phyloP scores from a whole-genome alignment of 371 early-diverging fungal genomes.

The Mucor sp. region DNA sequence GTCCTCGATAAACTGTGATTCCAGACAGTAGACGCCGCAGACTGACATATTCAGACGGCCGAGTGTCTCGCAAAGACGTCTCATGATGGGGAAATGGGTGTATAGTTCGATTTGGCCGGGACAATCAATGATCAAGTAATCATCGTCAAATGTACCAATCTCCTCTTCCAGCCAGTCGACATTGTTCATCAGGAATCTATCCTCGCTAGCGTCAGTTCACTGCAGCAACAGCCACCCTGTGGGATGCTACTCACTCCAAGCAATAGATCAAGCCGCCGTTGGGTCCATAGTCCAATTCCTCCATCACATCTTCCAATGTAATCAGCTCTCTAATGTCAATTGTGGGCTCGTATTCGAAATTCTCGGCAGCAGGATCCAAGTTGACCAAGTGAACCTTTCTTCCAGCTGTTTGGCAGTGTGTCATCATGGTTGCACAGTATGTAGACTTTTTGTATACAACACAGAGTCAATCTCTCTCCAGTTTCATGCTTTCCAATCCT shows the following conservation, averaged over 20 bases:
- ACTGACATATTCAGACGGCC: constrained; percentile 70
- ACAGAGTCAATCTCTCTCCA: background rate
- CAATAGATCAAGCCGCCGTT: constrained; percentile 99
- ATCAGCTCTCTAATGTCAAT: constrained; percentile 96
- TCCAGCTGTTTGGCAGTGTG: constrained; percentile 83
- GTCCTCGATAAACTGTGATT: constrained; percentile 94
- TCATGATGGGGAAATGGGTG: constrained; percentile 97
- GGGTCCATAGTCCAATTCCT: constrained; percentile 96
- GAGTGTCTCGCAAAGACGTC: constrained; percentile 74
- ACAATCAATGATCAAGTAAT: constrained; percentile 97
- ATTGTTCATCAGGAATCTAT: constrained; percentile 85
- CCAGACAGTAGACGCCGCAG: constrained; percentile 93
- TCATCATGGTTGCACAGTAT: constrained; percentile 93
- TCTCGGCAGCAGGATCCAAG: constrained; percentile 98
- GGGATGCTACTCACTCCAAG: constrained; percentile 68
- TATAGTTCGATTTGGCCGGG: constrained; percentile 99
- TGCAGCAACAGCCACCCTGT: background rate
- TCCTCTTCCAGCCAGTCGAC: constrained; percentile 97
- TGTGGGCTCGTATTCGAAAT: constrained; percentile 90
- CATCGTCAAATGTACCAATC: constrained; percentile 88
- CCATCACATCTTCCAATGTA: constrained; percentile 97
- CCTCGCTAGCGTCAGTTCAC: background rate
- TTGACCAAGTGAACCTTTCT: constrained; percentile 93
- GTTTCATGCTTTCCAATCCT: background rate
- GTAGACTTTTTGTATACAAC: constrained; percentile 72